Base-by-base conservation (phyloP, 2,329 filamentous ascomycete species). In the Moelleriella libera region DNA sequence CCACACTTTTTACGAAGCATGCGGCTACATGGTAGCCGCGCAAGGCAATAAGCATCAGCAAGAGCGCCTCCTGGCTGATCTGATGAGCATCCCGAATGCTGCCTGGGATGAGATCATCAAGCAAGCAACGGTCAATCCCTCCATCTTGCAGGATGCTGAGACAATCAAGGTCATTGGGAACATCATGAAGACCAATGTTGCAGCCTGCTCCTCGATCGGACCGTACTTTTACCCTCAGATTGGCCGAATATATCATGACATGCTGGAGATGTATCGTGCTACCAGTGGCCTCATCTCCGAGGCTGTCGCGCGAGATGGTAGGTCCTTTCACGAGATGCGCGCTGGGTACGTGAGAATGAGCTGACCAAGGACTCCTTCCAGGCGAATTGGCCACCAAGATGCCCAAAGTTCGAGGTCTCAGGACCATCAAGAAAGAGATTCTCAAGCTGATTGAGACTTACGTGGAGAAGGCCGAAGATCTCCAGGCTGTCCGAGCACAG, bases 151-250 rank as follows among this genome's bases (percentile, higher is more conserved):
- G 63, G 88, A 97, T 59, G 74, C 82, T 9, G 89, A 98, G 56
- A 94, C 89, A 1, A 97, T 98, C 70, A 98, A 98, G 72, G 83
- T 98, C 55, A 89, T 98, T 52, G 92, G 92, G 55, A 98, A 98
- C 68, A 96, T 98, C 62, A 98, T 98, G 92, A 98, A 98, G 77
- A 98, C 92, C 1, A 98, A 98, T 58, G 92, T 98, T 5, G 90
- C 94, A n/a, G 92, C 92, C 37, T 98, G 92, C 65, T 87, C 86
- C 37, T 97, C 92, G 1, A 92, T 98, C 49, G 92, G 94, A 34
- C 82, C 87, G 46, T 98, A 97, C 68, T 98, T 98, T 66, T 96
- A 95, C 60, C 90, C 92, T 10, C 92, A 98, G 63, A 95, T 98
- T 57, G 92, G 90, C 41, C 84, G 88, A 49, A 97, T 98, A 56